Evolutionary conservation across 768 basidiomycete species (phyloP), one percentile per base, ranked within the genome.

Genomic region (Kwoniella bestiolae): DNA sequence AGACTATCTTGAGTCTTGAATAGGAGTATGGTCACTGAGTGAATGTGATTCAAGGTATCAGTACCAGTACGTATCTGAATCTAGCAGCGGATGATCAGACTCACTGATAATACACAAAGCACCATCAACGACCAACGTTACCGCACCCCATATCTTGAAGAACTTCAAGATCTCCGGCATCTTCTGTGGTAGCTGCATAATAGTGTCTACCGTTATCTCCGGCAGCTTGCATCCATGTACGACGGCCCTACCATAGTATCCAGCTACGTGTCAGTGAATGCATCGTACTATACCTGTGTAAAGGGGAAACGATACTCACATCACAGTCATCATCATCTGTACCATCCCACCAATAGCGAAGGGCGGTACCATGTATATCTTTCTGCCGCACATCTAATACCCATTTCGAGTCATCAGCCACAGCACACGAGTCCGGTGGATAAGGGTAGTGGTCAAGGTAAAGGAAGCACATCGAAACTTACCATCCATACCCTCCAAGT

Each of bases 401-500:
- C 34, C 5, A 35, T 35, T 6, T 35, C 46, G n/a, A 49, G n/a
- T n/a, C n/a, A n/a, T n/a, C n/a, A n/a, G n/a, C n/a, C n/a, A n/a
- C n/a, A n/a, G n/a, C n/a, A n/a, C n/a, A n/a, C n/a, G n/a, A n/a
- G n/a, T n/a, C n/a, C n/a, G n/a, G n/a, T n/a, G n/a, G n/a, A n/a
- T n/a, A n/a, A n/a, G n/a, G 21, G n/a, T n/a, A 28, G n/a, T 28
- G 47, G n/a, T 21, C n/a, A 12, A 11, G 35, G 38, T 41, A 41
- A 8, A 18, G 38, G 12, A 41, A 18, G n/a, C 21, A 34, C 35
- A 62, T 52, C 49, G 41, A 49, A 23, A 31, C 60, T 53, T 35
- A 62, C 60, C 60, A 52, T 62, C 60, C 60, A 62, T 38, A 62
- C 51, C 38, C 60, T 62, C 60, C 60, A 62, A 2, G 60, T 53